phyloP scores from a whole-genome alignment of 257 asterid species.

The Linaria vulgaris region DNA sequence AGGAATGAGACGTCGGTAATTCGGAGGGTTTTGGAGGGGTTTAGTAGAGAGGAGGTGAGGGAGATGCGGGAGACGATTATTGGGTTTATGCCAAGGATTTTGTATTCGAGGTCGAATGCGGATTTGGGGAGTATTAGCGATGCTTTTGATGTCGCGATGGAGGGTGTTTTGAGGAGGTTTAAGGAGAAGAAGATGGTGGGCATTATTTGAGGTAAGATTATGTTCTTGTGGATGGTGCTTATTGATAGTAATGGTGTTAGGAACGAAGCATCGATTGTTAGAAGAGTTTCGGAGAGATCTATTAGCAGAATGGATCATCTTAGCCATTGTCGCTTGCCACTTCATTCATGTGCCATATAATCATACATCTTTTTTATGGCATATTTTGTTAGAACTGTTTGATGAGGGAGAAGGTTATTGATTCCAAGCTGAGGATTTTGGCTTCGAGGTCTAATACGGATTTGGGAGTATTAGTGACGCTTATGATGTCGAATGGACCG shows the following conservation, averaged over 20 bases:
- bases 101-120: constrained; percentile 37
- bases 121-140: constrained; percentile 30
- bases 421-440: constrained; percentile 38
- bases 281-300: no score
- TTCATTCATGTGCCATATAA: no score
- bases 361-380: no score
- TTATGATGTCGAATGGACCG: constrained; percentile 44
- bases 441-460: constrained; percentile 34
- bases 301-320: no score
- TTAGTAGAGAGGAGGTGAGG: constrained; percentile 30
- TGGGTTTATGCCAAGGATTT: constrained; percentile 35
- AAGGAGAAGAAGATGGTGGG: constrained; percentile 25
- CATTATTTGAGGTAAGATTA: no score
- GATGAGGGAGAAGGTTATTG: constrained; percentile 39
- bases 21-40: constrained; percentile 24
- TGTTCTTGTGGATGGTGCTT: no score
- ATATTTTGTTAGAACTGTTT: no score
- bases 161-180: constrained; percentile 41
- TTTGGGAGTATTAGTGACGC: constrained; percentile 37
- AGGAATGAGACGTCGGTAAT: constrained; percentile 40
- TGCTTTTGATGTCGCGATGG: constrained; percentile 50
- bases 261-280: no score
- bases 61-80: constrained; percentile 39
- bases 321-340: no score
- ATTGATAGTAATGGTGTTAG: no score